A percentile compares a stretch with the other conserved stretches of the same genome.
Evolutionary conservation across 2,329 filamentous ascomycete genomes (phyloP).

Genomic region (Cryphonectria carpinicola): DNA sequence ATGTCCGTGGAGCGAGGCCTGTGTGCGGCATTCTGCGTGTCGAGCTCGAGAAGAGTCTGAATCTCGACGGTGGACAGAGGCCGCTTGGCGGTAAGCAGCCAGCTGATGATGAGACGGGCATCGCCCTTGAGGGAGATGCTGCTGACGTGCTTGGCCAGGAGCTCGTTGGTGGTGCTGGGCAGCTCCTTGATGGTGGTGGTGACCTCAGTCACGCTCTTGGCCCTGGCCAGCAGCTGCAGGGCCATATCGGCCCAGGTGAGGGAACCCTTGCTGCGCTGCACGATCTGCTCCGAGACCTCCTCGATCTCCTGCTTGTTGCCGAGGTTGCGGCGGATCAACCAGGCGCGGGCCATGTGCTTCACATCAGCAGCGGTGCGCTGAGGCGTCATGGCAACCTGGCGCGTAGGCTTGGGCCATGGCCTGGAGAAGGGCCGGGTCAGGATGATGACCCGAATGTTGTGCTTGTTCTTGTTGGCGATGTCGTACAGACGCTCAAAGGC

Average conservation of each 20-base stretch:
- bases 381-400: conserved; percentile 27
- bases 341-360: conserved; percentile 28
- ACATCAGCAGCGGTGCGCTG: conserved; percentile 26
- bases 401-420: conserved; percentile 29
- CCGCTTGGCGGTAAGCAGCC: conserved; percentile 29
- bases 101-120: conserved; percentile 30
- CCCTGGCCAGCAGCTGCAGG: conserved; percentile 25
- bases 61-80: conserved; percentile 29
- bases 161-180: conserved; percentile 25
- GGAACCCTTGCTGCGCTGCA: conserved; percentile 30
- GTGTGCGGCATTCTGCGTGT: conserved; percentile 24
- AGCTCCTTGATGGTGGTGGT: conserved; percentile 25
- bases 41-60: conserved; percentile 31
- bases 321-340: conserved; percentile 24
- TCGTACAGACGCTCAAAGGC: conserved; percentile 29
- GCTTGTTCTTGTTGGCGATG: conserved; percentile 29
- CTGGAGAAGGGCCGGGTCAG: conserved; percentile 29
- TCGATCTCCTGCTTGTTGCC: conserved; percentile 30
- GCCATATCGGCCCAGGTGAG: conserved; percentile 29
- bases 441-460: conserved; percentile 29
- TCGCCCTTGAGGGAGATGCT: conserved; percentile 24
- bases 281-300: conserved; percentile 27
- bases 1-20: conserved; percentile 30
- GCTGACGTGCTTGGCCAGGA: conserved; percentile 24
- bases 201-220: conserved; percentile 24